Evolutionary conservation across 2,329 filamentous ascomycete genomes (phyloP), one percentile per base, ranked within the genome.

Genomic region (Fusarium coffeatum): DNA sequence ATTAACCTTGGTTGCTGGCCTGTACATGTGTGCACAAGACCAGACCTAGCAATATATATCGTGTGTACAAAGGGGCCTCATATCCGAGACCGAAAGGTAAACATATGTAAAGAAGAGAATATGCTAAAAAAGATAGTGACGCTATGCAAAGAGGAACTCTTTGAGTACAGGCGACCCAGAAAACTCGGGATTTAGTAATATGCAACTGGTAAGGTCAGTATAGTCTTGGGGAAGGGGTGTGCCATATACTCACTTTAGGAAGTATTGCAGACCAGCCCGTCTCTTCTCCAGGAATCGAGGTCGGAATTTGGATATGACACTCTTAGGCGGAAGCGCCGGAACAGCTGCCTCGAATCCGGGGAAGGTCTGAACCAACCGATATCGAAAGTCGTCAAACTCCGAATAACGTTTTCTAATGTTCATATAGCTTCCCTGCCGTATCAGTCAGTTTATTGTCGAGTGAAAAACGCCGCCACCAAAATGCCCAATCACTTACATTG

Each of bases 181-280:
- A 77, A 98, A 98, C 79, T 98, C 94, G 0, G 95, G 95, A 79
- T 98, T 98, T 30, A 98, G 83, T 71, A 98, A 82, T 66, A 98
- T 90, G 81, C 94, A 98, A 78, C 93, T 97, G 76, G 11, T 20
- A 51, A 22, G 16, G 54, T 77, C 20, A 72, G 74, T 30, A 64
- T 49, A 54, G 22, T 37, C 32, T 23, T 34, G 13, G 13, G 15
- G 10, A n/a, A 37, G 23, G 15, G 8, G n/a, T 30, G 12, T 23
- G 28, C 8, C 8, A 28, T 43, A 41, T 34, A 46, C 92, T 65
- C 83, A 97, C 94, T 97, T 97, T 57, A 99, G 83, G 78, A 98
- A 99, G 78, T 98, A 97, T 77, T 93, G 90, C 63, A 99, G 83
- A 8, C 94, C 95, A 43, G 89, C 86, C 72, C 93, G 89, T 75